These are phyloP conservation scores for Drechslerella coelobrocha DNA, from an alignment of 2,329 filamentous ascomycete species.

Conservation along the genomic window DNA sequence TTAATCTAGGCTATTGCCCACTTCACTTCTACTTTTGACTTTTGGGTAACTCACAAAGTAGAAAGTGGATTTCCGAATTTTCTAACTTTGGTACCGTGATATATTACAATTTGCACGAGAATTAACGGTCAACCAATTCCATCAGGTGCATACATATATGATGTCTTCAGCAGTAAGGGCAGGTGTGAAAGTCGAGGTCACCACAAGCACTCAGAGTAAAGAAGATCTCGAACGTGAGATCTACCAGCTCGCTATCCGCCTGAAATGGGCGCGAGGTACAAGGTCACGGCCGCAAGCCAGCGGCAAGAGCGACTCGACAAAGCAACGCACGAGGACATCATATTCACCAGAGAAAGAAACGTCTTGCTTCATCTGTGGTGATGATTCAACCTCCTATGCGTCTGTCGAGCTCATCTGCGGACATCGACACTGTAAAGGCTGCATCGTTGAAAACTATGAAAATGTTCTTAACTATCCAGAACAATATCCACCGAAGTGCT, in stretches of 20 bases:
- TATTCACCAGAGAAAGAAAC: conserved; percentile 20
- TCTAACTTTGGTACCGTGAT: no score
- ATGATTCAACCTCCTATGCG: conserved; percentile 1
- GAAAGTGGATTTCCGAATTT: no score
- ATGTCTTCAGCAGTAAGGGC: no score
- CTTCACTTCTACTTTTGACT: no score
- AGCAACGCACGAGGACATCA: background rate
- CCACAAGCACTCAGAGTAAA: background rate
- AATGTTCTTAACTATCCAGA: background rate
- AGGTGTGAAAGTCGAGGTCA: no score
- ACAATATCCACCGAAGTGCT: conserved; percentile 32
- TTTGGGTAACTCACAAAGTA: no score
- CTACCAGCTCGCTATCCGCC: conserved; percentile 6
- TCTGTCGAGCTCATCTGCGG: background rate
- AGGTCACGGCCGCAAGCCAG: background rate
- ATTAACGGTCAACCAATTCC: no score
- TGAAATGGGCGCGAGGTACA: conserved; percentile 11
- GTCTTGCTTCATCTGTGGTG: conserved; percentile 22
- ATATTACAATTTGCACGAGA: no score
- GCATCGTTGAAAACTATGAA: conserved; percentile 19
- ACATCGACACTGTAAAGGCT: conserved; percentile 22
- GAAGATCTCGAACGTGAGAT: conserved; percentile 13
- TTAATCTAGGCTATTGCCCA: no score
- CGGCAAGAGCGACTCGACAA: background rate
- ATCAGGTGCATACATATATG: no score